Percentiles rank a stretch among this genome's conserved stretches.
Conservation (phyloP, 768 basidiomycete species). For the Lactarius hatsudake region DNA sequence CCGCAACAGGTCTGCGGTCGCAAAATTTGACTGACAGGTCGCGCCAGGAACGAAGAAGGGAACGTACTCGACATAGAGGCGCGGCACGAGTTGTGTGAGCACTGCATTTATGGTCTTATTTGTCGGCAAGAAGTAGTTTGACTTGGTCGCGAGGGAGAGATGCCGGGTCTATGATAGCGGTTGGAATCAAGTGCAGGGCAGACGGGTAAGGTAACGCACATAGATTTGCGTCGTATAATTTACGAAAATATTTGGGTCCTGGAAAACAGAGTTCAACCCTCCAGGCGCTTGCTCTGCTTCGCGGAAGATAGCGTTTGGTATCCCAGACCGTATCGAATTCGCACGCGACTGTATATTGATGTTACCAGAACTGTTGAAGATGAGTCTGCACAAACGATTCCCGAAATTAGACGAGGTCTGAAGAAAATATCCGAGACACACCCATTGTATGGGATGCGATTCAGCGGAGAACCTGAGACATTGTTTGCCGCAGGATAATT, state of each 20-base stretch:
- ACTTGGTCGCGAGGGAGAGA: constrained; percentile 54
- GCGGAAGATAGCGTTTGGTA: constrained; percentile 60
- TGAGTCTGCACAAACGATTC: constrained; percentile 15
- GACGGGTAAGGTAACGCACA: constrained; percentile 37
- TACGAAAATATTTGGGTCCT: constrained; percentile 49
- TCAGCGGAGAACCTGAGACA: constrained; percentile 45
- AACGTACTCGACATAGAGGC: constrained; percentile 60
- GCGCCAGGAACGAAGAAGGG: background rate
- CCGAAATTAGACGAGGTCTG: background rate
- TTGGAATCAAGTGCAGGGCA: background rate
- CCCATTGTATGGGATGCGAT: constrained; percentile 60
- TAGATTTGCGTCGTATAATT: constrained; percentile 51
- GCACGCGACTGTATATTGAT: constrained; percentile 53
- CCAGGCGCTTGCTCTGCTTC: constrained; percentile 43
- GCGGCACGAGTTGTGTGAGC: constrained; percentile 43
- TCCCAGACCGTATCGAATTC: constrained; percentile 45
- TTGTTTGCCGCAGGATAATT: constrained; percentile 45
- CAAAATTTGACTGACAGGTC: constrained; percentile 3
- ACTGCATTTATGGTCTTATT: constrained; percentile 41
- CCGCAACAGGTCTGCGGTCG: constrained; percentile 47
- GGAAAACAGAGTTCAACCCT: constrained; percentile 47
- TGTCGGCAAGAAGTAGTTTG: constrained; percentile 53
- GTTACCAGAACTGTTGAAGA: constrained; percentile 32
- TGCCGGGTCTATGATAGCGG: constrained; percentile 47
- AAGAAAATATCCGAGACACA: constrained; percentile 29